Conservation (phyloP, 2,329 filamentous ascomycete genomes). For the Seiridium cupressi region DNA sequence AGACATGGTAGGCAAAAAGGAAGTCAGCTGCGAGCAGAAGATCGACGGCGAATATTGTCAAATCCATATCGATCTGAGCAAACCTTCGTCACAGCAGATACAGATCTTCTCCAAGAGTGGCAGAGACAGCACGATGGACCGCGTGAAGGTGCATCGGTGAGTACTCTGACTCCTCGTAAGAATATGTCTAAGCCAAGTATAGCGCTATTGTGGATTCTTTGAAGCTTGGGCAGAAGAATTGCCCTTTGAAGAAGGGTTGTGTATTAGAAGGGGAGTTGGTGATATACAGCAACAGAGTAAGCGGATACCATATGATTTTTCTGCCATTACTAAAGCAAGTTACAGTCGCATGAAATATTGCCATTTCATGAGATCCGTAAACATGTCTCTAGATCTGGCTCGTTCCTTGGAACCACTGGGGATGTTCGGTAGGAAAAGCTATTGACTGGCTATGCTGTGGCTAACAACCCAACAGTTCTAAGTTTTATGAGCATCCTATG, state of each 20-base stretch:
- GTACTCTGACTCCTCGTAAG: conserved; percentile 11
- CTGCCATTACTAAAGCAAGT: conserved; percentile 9
- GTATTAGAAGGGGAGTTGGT: conserved; percentile 84
- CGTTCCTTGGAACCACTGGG: conserved; percentile 62
- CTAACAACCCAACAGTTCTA: conserved; percentile 35
- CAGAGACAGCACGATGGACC: conserved; percentile 80
- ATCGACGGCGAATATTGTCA: conserved; percentile 91
- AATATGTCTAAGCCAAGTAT: conserved; percentile 10
- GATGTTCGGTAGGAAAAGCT: conserved; percentile 61
- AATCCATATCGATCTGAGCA: conserved; percentile 72
- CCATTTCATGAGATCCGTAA: conserved; percentile 82
- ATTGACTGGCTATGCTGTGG: not conserved
- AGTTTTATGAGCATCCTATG: conserved; percentile 56
- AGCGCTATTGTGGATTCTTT: conserved; percentile 64
- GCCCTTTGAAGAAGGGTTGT: conserved; percentile 61
- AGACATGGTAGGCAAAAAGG: conserved; percentile 56
- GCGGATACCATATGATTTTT: conserved; percentile 7
- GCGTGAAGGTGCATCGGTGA: conserved; percentile 56
- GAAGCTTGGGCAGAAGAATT: conserved; percentile 54
- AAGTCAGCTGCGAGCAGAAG: conserved; percentile 76
- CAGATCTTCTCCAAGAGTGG: conserved; percentile 91
- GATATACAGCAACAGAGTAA: conserved; percentile 66
- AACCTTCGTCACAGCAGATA: conserved; percentile 48
- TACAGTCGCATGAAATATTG: conserved; percentile 58
- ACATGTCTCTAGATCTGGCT: conserved; percentile 72